Base-by-base conservation (phyloP, 2,329 filamentous ascomycete genomes). In the Monilinia laxa region DNA sequence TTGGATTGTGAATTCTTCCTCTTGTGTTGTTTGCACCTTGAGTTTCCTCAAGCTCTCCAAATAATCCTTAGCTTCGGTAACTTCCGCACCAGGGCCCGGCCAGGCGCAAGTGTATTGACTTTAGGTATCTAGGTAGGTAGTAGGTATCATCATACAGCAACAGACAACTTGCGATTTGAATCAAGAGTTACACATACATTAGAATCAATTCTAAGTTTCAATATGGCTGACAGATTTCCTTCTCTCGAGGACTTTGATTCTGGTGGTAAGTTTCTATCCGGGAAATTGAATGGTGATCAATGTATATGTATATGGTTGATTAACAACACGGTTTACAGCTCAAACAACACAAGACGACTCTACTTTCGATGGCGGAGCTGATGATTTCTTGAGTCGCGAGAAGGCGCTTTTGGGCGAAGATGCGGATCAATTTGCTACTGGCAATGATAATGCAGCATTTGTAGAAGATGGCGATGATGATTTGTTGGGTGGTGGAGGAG, bases 341-440 rank as follows among this genome's bases (percentile, higher is more conserved):
- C 88, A 91, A 80, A 89, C 89, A 66, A 83, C 84, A 76, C 80
- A 73, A 69, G 74, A 71, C 68, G 78, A 82, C 67, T 78, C 82
- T 68, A 78, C 80, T 66, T 79, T 86, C 49, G 82, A 84, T 70
- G 84, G 82, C 69, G 81, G 84, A 12, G 82, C 85, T 40, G 88
- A 92, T 75, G 92, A 97, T 79, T 98, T 99, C 78, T 87, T 98
- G 59, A 88, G 91, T 70, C 91, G 94, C 73, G 95, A 99, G 81
- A 92, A 93, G 76, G 95, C 74, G 16, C 93, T 69, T 80, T 90
- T 99, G 10, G 95, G 95, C 71, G 95, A 97, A 70, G 95, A 98
- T 78, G 95, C 95, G 68, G 86, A 93, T 74, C 91, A 93, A 81
- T 99, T 99, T 79, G 84, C 90, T 70, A 90, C 91, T 42, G 84